A percentile compares a stretch with the other conserved stretches of the same genome.
Evolutionary conservation across 2,329 filamentous ascomycete genomes (phyloP).

Genomic region (Phaeosphaeria sp.): DNA sequence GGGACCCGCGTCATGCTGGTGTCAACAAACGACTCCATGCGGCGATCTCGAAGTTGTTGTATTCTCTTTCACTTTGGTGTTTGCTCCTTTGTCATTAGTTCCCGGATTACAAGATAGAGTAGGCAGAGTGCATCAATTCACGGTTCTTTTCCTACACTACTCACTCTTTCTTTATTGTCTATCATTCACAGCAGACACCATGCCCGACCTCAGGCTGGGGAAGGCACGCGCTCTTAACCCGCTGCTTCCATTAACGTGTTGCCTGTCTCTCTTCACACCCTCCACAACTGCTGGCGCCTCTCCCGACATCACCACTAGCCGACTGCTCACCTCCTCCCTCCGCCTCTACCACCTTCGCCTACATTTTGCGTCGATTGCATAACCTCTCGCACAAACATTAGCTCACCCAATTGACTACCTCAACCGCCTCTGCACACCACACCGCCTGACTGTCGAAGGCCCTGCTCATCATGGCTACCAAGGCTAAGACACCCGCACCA

Average conservation of each 20-base stretch:
- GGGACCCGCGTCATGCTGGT: neutral
- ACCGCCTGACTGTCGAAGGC: neutral
- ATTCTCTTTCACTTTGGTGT: neutral
- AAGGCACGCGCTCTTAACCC: neutral
- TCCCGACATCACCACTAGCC: no score
- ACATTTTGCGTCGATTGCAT: no score
- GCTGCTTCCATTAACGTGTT: neutral
- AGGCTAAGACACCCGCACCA: neutral
- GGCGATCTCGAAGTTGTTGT: neutral
- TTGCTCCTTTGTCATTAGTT: neutral
- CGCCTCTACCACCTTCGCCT: neutral
- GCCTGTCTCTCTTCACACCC: neutral
- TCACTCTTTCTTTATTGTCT: neutral
- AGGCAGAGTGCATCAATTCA: neutral
- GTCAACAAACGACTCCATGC: neutral
- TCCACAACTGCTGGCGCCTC: neutral
- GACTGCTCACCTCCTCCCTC: neutral
- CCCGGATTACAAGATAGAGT: neutral
- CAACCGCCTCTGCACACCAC: no score
- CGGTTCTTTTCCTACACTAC: neutral
- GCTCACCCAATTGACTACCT: no score
- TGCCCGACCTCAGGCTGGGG: neutral
- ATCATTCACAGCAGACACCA: neutral
- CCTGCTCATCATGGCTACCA: conserved; percentile 12
- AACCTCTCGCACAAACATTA: no score